Evolutionary conservation across 257 asterid genomes (phyloP).

Genomic region (Solanum chmielewskii): DNA sequence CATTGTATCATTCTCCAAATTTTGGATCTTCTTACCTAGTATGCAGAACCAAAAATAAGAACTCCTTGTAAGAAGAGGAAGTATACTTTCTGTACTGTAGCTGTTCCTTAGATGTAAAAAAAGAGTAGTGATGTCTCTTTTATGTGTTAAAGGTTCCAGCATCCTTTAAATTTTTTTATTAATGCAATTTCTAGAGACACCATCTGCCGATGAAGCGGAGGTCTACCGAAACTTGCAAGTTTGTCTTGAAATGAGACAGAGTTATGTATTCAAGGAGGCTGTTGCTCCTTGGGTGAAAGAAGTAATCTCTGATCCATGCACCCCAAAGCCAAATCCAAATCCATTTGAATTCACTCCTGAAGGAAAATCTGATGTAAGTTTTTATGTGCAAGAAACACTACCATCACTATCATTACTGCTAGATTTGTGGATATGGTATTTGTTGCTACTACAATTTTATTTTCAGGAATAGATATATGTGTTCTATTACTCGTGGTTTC

Average conservation of each 20-base stretch:
- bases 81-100: not conserved
- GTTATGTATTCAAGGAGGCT: conserved; percentile 70
- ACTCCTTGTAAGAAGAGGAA: not conserved
- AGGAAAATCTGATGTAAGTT: conserved; percentile 75
- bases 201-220: conserved; percentile 79
- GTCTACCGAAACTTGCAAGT: conserved; percentile 66
- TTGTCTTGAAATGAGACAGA: conserved; percentile 71
- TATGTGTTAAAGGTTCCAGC: not conserved
- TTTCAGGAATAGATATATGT: not conserved
- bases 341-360: conserved; percentile 66
- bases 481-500: not conserved
- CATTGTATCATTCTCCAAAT: not conserved
- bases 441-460: not conserved
- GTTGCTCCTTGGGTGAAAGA: conserved; percentile 86
- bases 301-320: conserved; percentile 79
- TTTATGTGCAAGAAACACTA: not conserved
- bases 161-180: not conserved
- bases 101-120: not conserved
- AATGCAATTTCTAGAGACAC: conserved; percentile 49
- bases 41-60: not conserved
- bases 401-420: not conserved
- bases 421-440: not conserved
- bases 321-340: conserved; percentile 76
- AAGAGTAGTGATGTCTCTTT: not conserved
- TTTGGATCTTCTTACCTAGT: not conserved